A percentile compares a stretch with the other conserved stretches of the same genome.
Evolutionary conservation across 805 yeast species (phyloP).

Genomic region (Cyberlindnera mycetangii): DNA sequence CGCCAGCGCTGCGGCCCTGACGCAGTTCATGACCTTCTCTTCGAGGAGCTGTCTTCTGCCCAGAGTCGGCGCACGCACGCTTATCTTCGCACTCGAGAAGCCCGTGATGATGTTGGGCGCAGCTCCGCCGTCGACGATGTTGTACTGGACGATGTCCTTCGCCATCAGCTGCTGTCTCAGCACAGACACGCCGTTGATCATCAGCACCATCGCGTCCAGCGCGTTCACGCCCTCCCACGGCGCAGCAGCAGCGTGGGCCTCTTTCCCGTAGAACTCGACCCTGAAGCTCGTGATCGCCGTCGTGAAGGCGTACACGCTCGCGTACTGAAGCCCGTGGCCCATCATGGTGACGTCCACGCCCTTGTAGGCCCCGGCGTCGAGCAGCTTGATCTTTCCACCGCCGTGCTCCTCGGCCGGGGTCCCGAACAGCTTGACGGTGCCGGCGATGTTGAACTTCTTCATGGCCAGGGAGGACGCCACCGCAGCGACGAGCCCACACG

Average conservation of each 20-base stretch:
- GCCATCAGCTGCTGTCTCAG: slow-evolving; percentile 10
- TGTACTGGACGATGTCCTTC: slow-evolving; percentile 9
- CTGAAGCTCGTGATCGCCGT: slow-evolving; percentile 9
- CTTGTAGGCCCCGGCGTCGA: slow-evolving; percentile 11
- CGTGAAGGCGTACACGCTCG: not conserved
- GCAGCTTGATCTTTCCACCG: slow-evolving; percentile 13
- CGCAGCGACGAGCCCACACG: slow-evolving; percentile 8
- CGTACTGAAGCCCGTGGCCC: slow-evolving; percentile 2
- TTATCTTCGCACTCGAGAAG: slow-evolving; percentile 5
- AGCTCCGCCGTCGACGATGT: slow-evolving; percentile 9
- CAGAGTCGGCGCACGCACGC: slow-evolving; percentile 11
- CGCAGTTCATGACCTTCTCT: slow-evolving; percentile 9
- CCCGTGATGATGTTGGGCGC: slow-evolving; percentile 15
- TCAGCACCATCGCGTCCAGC: slow-evolving; percentile 10
- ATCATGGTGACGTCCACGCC: slow-evolving; percentile 10
- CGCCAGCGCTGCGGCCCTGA: slow-evolving; percentile 13
- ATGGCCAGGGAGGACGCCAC: slow-evolving; percentile 8
- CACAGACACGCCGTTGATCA: slow-evolving; percentile 8
- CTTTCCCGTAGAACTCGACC: slow-evolving; percentile 12
- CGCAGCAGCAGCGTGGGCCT: slow-evolving; percentile 16
- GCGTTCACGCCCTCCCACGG: slow-evolving; percentile 17
- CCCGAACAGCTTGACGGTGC: slow-evolving; percentile 12
- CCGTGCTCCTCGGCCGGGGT: slow-evolving; percentile 14
- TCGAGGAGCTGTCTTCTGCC: slow-evolving; percentile 9
- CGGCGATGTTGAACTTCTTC: slow-evolving; percentile 6